Conservation (phyloP, 495 filamentous ascomycete species). For the Aspergillus kassunensis region DNA sequence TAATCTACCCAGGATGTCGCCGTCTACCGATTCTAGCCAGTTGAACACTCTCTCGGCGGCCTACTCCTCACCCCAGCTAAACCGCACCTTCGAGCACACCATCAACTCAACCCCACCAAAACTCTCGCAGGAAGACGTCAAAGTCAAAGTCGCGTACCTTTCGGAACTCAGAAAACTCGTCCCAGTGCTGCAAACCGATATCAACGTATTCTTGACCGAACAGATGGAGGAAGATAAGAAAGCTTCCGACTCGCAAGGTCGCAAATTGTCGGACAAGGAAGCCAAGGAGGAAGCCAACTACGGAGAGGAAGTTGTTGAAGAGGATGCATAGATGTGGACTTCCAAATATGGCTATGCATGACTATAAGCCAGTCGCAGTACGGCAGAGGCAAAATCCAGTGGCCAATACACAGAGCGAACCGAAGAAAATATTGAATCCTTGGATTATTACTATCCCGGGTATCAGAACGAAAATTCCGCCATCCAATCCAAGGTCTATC, state of each 20-base stretch:
- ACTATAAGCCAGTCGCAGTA: too few species aligned
- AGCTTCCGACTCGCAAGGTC: constrained; percentile 31
- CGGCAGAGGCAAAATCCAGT: too few species aligned
- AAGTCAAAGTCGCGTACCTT: constrained; percentile 64
- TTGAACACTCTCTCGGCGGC: constrained; percentile 41
- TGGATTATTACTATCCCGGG: constrained; percentile 31
- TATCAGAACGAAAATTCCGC: constrained; percentile 35
- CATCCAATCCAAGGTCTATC: constrained; percentile 15
- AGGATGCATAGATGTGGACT: constrained; percentile 50
- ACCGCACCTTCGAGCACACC: constrained; percentile 41
- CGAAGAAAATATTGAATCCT: constrained; percentile 9
- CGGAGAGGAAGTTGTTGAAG: constrained; percentile 69
- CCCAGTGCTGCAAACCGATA: constrained; percentile 58
- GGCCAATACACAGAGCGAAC: background rate
- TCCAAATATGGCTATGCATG: too few species aligned
- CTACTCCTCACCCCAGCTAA: constrained; percentile 52
- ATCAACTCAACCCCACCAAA: constrained; percentile 38
- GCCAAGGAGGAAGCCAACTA: constrained; percentile 80
- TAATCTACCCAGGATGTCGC: background rate
- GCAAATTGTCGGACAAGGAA: constrained; percentile 51
- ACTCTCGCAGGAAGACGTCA: constrained; percentile 29
- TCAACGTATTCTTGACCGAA: constrained; percentile 80
- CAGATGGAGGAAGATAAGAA: constrained; percentile 88
- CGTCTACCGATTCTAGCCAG: background rate
- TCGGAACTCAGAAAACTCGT: constrained; percentile 58